A percentile compares a stretch with the other conserved stretches of the same genome.
Evolutionary conservation across 345 rosid species (phyloP).

Genomic region (Murraya paniculata): DNA sequence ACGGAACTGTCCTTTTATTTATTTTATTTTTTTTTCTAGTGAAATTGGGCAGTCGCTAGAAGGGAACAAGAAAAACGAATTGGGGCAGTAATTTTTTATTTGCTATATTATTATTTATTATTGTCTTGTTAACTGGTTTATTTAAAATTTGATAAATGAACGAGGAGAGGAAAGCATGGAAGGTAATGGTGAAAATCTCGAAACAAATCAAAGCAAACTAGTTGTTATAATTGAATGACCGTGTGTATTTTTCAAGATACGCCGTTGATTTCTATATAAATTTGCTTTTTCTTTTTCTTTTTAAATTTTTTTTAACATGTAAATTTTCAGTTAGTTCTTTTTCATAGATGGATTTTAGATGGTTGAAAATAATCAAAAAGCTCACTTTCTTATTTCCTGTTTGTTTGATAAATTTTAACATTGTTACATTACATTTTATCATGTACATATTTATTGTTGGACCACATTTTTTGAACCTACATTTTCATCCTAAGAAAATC

Average conservation of each 20-base stretch:
- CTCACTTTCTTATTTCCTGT: neutral
- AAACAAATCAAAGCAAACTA: neutral
- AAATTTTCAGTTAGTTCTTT: neutral
- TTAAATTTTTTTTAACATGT: neutral
- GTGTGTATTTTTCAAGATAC: neutral
- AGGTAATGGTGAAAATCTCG: neutral
- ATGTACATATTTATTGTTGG: neutral
- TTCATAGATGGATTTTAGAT: too few species aligned
- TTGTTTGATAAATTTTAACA: too few species aligned
- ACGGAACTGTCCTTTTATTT: neutral
- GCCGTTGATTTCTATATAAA: too few species aligned
- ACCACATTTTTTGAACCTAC: neutral
- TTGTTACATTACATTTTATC: neutral
- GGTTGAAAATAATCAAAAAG: too few species aligned
- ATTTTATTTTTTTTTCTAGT: neutral
- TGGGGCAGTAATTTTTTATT: too few species aligned
- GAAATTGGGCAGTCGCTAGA: neutral
- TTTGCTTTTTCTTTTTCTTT: neutral
- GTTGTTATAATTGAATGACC: neutral
- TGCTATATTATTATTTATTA: too few species aligned
- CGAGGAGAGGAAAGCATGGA: neutral
- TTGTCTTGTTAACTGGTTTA: too few species aligned
- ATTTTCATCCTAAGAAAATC: neutral
- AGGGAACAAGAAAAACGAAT: neutral
- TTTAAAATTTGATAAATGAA: neutral